Conservation (phyloP, 2,329 filamentous ascomycete species). For the Neonectria ditissima region DNA sequence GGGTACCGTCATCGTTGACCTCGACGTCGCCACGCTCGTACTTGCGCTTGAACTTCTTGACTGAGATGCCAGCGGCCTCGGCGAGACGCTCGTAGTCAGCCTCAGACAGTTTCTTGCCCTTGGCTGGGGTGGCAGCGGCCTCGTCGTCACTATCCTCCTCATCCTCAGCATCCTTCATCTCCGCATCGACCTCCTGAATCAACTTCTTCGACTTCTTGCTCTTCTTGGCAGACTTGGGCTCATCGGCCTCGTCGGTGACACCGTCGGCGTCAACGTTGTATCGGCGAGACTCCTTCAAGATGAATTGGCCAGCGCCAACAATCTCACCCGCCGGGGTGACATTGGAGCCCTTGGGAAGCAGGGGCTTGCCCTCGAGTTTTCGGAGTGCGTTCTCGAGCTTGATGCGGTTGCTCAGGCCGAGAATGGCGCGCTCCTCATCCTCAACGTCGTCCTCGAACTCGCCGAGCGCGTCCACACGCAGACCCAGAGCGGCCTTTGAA, state of each 20-base stretch:
- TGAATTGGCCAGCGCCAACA: constrained; percentile 79
- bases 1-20: constrained; percentile 72
- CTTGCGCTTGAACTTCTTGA: constrained; percentile 83
- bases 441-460: constrained; percentile 74
- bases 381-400: constrained; percentile 82
- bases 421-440: constrained; percentile 87
- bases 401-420: constrained; percentile 79
- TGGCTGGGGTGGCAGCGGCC: constrained; percentile 49
- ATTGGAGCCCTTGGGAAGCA: constrained; percentile 79
- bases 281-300: constrained; percentile 90
- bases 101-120: constrained; percentile 62
- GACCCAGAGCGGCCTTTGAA: constrained; percentile 90
- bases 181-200: constrained; percentile 56
- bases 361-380: constrained; percentile 88
- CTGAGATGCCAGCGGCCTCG: constrained; percentile 74
- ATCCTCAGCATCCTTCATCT: constrained; percentile 59
- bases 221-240: constrained; percentile 49
- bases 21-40: constrained; percentile 80
- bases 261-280: constrained; percentile 97
- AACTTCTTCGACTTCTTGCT: constrained; percentile 57
- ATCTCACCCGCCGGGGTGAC: constrained; percentile 79
- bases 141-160: constrained; percentile 51
- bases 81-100: constrained; percentile 71
- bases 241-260: constrained; percentile 68
- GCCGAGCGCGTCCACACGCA: constrained; percentile 85